Evolutionary conservation across 1,284 basidiomycete species (phyloP).

Genomic region (Sanguinoderma infundibulare): DNA sequence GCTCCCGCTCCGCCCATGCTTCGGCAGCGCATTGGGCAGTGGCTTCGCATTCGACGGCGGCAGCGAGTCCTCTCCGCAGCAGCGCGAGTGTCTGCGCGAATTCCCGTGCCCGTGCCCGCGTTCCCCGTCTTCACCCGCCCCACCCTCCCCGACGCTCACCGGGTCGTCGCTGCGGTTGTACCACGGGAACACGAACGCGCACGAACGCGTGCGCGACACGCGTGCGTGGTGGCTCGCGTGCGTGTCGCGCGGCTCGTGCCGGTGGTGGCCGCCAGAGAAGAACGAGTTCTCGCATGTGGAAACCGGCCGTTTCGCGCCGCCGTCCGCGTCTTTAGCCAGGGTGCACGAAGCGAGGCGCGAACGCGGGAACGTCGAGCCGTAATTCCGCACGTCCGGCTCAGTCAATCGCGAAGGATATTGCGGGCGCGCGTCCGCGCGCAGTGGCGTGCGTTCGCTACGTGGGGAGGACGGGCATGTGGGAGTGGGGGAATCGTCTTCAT

Average conservation of each 20-base stretch:
- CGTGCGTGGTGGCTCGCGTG: constrained; percentile 44
- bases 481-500: neutral
- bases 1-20: neutral
- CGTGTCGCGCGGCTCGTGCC: constrained; percentile 42
- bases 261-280: constrained; percentile 45
- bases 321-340: no score
- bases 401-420: no score
- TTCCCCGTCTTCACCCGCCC: neutral
- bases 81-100: no score
- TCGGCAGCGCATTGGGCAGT: no score
- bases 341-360: no score
- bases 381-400: neutral
- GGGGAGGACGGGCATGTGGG: no score
- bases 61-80: no score
- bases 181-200: constrained; percentile 7
- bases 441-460: neutral
- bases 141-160: neutral
- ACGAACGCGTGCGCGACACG: constrained; percentile 24
- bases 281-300: constrained; percentile 22
- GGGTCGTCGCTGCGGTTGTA: neutral
- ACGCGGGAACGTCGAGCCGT: neutral
- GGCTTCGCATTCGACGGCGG: no score
- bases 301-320: no score
- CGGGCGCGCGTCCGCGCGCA: neutral
- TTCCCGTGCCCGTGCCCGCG: constrained; percentile 6